Conservation (phyloP, 345 rosid genomes). For the Acer negundo region DNA sequence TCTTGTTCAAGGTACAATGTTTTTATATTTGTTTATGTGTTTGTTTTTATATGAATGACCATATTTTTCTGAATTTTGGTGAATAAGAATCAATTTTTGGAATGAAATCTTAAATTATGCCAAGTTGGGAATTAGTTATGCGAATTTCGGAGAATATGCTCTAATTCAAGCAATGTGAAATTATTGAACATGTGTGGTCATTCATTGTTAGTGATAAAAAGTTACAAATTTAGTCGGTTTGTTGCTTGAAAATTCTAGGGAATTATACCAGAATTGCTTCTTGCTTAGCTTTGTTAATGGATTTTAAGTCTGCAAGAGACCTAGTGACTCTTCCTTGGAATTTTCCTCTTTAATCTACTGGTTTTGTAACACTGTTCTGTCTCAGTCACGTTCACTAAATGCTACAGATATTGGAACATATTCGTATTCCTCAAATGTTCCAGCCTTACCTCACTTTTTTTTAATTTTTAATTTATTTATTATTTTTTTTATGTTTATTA, state of each 20-base stretch:
- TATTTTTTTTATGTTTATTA: neutral
- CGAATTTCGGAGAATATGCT: neutral
- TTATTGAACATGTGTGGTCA: neutral
- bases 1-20: constrained; percentile 77
- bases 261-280: neutral
- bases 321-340: neutral
- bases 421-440: constrained; percentile 6
- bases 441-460: neutral
- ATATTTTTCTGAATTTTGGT: neutral
- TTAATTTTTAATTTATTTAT: no score
- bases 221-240: neutral
- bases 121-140: neutral
- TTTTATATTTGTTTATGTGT: neutral
- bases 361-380: neutral
- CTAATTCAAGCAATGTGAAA: neutral
- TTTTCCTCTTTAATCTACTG: neutral
- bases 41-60: neutral
- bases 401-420: neutral
- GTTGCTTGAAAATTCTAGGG: neutral
- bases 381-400: neutral
- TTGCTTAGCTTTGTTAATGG: neutral
- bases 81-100: no score
- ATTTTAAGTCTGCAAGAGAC: neutral
- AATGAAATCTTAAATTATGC: no score
- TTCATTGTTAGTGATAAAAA: neutral